These are phyloP conservation scores for Agroathelia rolfsii DNA, from an alignment of 1,284 basidiomycete species.

Conservation along the genomic window DNA sequence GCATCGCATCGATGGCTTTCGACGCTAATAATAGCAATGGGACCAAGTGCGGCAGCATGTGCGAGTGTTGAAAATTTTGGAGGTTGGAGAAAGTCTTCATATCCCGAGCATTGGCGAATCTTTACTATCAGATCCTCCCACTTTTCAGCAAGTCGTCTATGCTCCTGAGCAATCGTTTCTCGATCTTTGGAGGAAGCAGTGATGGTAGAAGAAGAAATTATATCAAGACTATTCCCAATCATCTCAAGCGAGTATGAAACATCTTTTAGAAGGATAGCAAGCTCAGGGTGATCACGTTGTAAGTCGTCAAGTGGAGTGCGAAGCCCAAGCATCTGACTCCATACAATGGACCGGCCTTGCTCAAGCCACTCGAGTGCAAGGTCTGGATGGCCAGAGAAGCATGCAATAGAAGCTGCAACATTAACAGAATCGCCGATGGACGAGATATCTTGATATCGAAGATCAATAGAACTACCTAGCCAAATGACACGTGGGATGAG, in stretches of 20 bases:
- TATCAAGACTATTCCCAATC: no score
- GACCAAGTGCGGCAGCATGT: conserved; percentile 22
- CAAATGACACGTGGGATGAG: no score
- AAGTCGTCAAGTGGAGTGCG: conserved; percentile 14
- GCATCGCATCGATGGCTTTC: conserved; percentile 18
- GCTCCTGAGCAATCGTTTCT: no score
- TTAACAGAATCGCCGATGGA: no score
- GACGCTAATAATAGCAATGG: conserved; percentile 26
- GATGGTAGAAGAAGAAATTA: no score
- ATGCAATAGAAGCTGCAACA: no score
- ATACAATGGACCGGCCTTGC: conserved; percentile 21
- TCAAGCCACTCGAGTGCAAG: conserved; percentile 27
- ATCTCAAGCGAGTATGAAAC: no score
- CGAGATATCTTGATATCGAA: no score
- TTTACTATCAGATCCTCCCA: conserved; percentile 15
- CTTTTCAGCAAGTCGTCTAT: conserved; percentile 18
- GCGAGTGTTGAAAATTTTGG: conserved; percentile 18
- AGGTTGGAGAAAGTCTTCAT: conserved; percentile 18
- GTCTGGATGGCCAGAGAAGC: no score
- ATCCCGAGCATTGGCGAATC: conserved; percentile 19
- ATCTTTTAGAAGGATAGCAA: no score
- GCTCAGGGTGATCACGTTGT: conserved; percentile 12
- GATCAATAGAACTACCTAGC: no score
- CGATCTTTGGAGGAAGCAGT: no score
- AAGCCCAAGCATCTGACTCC: conserved; percentile 17